Base-by-base conservation (phyloP, 371 early-diverging fungal genomes). In the Choanephora cucurbitarum region DNA sequence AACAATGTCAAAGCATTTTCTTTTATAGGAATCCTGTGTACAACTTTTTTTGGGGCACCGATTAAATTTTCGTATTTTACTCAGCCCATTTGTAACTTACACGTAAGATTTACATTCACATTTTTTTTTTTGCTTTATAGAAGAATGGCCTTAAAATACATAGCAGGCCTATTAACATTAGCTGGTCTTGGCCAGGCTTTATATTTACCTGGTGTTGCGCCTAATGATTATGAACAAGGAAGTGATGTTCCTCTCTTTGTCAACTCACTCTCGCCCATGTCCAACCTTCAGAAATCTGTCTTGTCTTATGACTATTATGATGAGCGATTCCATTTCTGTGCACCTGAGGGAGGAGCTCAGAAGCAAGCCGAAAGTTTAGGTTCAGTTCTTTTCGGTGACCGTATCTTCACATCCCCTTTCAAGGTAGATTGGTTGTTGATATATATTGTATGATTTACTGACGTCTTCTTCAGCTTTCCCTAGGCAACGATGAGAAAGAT, bases 161-260 rank as follows among this genome's bases (percentile, higher is more conserved):
- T 58, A 22, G 47, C 46, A 39, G 52, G 59, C 52, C 52, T 58
- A 41, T 47, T 58, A 42, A 52, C 59, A 19, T 52, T 57, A 3
- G 46, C 52, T 37, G 44, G 57, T 24, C 39, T 57, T 18, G 50
- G 66, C 48, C 54, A 63, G 14, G 84, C 77, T 5, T 94, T 96
- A 71, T 97, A 97, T 60, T 75, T 97, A 23, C 97, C 97, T 1
- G 97, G 97, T 40, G 91, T 97, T 37, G 94, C 95, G 1, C 97
- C 97, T 11, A 79, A 82, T 44, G 92, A 96, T 68, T 97, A 95
- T 69, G 64, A 60, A 18, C 50, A 61, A n/a, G 86, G 82, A 9
- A 87, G 83, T 45, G 57, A 59, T 41, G 94, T 97, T 15, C 82
- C 85, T 13, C 72, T 96, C 19, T 79, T 78, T 57, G 97, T 96